Base-by-base conservation (phyloP, 495 filamentous ascomycete species). In the Podospora pseudocomata region DNA sequence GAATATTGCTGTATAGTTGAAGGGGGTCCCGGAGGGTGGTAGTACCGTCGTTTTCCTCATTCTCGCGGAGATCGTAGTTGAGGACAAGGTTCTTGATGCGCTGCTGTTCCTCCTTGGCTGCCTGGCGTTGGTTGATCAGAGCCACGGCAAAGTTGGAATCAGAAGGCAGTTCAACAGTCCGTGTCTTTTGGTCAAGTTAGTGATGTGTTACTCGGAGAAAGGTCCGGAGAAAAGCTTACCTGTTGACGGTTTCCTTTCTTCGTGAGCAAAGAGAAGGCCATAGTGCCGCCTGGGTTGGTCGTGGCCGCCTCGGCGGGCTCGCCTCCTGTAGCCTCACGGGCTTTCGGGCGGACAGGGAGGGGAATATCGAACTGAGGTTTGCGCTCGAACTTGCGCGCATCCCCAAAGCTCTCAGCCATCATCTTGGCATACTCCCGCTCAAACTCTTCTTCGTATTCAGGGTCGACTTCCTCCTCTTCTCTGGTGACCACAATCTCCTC, bases 341-440 rank as follows among this genome's bases (percentile, higher is more conserved):
- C 81, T 72, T 89, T 90, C 16, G 91, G 85, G 68, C 91, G 87
- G 78, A 99, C 94, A 1, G 95, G 95, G 20, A 99, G 76, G 1
- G 96, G 93, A 34, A 98, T 91, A 74, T 99, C 95, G 74, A 99
- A 97, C 57, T 96, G 81, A 39, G 89, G 88, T 78, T 96, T 97
- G 58, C 95, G 92, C 72, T 99, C 94, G 71, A 96, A 95, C 72
- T 94, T 95, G 64, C 96, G 86, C 7, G 93, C 92, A 53, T 98
- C 96, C 76, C 61, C 32, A 23, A 96, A 80, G 81, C 94, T 97
- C 74, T 99, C 95, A 69, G 93, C 85, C 96, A 98, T 97, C 89
- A 99, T 91, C 79, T 97, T 98, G 19, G 96, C 94, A 77, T 96
- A 93, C 80, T 98, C 95, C 72, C 95, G 92, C 73, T 98, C 96